These are phyloP conservation scores for Coriolopsis trogii DNA, from an alignment of 1,284 basidiomycete species.

Conservation along the genomic window DNA sequence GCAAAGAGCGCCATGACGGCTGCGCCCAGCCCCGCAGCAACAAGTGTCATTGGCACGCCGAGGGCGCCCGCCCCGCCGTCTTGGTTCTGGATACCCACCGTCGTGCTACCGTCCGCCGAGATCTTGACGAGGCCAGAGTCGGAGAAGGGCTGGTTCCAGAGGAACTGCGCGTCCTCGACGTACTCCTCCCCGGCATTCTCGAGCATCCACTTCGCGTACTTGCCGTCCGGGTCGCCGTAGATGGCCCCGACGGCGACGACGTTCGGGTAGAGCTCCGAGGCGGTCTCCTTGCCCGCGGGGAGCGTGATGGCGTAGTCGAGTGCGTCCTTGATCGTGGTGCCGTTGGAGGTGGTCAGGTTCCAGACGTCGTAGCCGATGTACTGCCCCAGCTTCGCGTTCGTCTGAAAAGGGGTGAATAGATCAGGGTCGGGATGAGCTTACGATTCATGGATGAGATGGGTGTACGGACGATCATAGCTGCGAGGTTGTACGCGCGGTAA, in stretches of 20 bases:
- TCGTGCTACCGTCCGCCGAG: too few relatives aligned
- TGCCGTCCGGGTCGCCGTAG: constrained; percentile 57
- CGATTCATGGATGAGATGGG: neutral
- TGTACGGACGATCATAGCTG: constrained; percentile 62
- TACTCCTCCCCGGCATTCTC: constrained; percentile 39
- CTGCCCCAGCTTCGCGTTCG: constrained; percentile 53
- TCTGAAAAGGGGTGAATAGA: constrained; percentile 36
- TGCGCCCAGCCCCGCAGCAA: too few relatives aligned
- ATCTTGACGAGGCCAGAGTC: constrained; percentile 29
- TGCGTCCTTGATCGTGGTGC: constrained; percentile 58
- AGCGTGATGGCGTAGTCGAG: constrained; percentile 57
- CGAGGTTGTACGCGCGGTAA: constrained; percentile 68
- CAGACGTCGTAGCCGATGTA: constrained; percentile 50
- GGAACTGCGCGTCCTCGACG: constrained; percentile 48
- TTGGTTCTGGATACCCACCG: too few relatives aligned
- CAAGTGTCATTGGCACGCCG: too few relatives aligned
- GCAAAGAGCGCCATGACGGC: too few relatives aligned
- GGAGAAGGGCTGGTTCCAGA: constrained; percentile 55
- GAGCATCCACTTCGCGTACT: constrained; percentile 49
- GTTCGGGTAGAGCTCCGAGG: constrained; percentile 29
- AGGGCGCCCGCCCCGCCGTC: too few relatives aligned
- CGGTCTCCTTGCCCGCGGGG: constrained; percentile 19
- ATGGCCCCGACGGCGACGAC: constrained; percentile 53
- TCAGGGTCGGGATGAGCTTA: neutral
- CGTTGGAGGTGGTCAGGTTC: constrained; percentile 48